Evolutionary conservation across 805 yeast species (phyloP).

Genomic region (Kregervanrija pseudodelftensis): DNA sequence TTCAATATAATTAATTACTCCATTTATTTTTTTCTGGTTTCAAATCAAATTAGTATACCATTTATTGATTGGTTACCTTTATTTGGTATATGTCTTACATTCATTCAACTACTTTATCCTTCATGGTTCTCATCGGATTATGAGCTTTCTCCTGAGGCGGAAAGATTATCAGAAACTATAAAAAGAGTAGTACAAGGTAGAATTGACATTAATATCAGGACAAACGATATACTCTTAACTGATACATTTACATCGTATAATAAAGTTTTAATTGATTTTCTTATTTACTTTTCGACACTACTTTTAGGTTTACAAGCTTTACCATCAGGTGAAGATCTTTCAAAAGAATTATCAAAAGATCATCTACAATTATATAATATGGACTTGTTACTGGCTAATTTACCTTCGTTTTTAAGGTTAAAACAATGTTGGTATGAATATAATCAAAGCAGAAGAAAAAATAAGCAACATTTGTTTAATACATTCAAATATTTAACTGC

Average conservation of each 20-base stretch:
- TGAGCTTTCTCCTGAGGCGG: conserved; percentile 26
- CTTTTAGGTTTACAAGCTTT: conserved; percentile 28
- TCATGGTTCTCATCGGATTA: conserved; percentile 13
- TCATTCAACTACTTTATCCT: conserved; percentile 31
- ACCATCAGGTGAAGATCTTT: conserved; percentile 19
- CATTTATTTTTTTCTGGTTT: conserved; percentile 22
- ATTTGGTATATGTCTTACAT: conserved; percentile 29
- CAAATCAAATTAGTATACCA: conserved; percentile 19
- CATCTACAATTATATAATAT: conserved; percentile 23
- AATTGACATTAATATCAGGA: conserved; percentile 52
- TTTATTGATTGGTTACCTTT: conserved; percentile 32
- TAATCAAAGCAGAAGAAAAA: conserved; percentile 34
- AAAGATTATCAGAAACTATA: conserved; percentile 42
- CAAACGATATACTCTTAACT: conserved; percentile 75
- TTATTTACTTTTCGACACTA: conserved; percentile 45
- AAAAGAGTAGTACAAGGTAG: conserved; percentile 50
- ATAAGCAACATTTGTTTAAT: conserved; percentile 57
- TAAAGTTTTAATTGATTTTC: conserved; percentile 66
- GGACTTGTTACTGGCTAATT: conserved; percentile 25
- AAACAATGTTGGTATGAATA: conserved; percentile 78
- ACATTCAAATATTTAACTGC: conserved; percentile 68
- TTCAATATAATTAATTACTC: conserved; percentile 23
- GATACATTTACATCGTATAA: conserved; percentile 83
- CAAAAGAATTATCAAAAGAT: conserved; percentile 23
- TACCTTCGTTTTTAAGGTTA: conserved; percentile 73